Conservation (phyloP, 768 basidiomycete species). For the Gloeostereum incarnatum region DNA sequence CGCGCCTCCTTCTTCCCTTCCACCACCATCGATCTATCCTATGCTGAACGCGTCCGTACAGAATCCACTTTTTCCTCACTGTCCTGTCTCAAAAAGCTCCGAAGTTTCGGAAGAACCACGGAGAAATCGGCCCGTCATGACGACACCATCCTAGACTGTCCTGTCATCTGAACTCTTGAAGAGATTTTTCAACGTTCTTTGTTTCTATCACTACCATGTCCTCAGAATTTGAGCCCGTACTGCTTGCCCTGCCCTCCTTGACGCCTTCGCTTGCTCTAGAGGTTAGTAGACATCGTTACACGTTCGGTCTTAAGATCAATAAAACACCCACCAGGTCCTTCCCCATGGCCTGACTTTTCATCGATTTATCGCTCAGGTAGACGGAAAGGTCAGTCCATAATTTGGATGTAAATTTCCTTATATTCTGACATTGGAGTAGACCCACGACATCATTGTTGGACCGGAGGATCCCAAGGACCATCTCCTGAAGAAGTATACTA, state of each 20-base stretch:
- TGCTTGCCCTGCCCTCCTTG: conserved; percentile 43
- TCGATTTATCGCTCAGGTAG: conserved; percentile 52
- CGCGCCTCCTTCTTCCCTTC: no score
- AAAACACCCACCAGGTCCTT: conserved; percentile 35
- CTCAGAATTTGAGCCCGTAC: conserved; percentile 38
- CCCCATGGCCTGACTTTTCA: conserved; percentile 65
- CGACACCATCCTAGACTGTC: no score
- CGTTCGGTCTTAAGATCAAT: conserved; percentile 6
- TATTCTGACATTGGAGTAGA: conserved; percentile 25
- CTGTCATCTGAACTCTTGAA: no score
- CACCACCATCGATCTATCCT: no score
- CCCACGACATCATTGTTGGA: conserved; percentile 70
- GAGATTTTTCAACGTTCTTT: no score
- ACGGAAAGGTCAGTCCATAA: conserved; percentile 46
- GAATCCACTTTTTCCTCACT: no score
- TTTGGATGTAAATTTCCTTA: background rate
- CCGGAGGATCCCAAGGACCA: conserved; percentile 58
- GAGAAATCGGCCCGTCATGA: no score
- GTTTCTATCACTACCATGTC: background rate
- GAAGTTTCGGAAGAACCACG: no score
- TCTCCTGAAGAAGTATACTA: conserved; percentile 54
- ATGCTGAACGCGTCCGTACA: no score
- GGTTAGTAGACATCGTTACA: conserved; percentile 21
- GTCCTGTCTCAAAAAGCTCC: no score
- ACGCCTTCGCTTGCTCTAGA: conserved; percentile 56